Percentiles rank a stretch among this genome's conserved stretches.
These are phyloP conservation scores for Iris macrosiphon DNA, from an alignment of 106 monocot genomes.

Conservation along the genomic window DNA sequence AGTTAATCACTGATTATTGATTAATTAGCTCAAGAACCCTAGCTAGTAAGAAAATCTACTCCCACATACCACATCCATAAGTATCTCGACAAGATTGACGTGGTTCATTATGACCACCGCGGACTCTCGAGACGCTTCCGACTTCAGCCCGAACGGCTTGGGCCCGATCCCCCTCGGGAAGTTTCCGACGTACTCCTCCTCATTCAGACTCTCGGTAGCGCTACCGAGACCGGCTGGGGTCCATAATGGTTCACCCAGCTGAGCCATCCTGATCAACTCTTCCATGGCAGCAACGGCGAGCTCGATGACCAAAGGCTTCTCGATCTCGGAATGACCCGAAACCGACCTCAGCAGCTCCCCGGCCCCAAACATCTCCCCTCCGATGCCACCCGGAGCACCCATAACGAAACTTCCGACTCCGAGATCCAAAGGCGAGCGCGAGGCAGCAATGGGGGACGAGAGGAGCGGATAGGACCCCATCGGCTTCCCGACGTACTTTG, in stretches of 20 bases:
- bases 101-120: conserved; percentile 84
- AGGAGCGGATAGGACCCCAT: conserved; percentile 42
- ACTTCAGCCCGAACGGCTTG: conserved; percentile 46
- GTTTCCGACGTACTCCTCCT: conserved; percentile 63
- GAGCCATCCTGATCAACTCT: conserved; percentile 82
- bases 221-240: conserved; percentile 10
- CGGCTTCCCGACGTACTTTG: conserved; percentile 70
- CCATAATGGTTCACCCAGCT: conserved; percentile 82
- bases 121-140: conserved; percentile 74
- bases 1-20: too few species aligned
- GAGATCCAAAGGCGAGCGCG: conserved; percentile 31
- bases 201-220: conserved; percentile 40
- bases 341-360: conserved; percentile 41
- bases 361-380: conserved; percentile 30
- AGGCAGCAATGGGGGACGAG: conserved; percentile 15
- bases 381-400: conserved; percentile 16
- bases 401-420: conserved; percentile 21
- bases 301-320: conserved; percentile 75
- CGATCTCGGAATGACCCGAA: conserved; percentile 33
- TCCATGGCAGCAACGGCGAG: conserved; percentile 95
- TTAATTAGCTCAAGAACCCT: neutral
- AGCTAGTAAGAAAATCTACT: neutral
- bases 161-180: conserved; percentile 80
- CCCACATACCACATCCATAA: conserved; percentile 84
- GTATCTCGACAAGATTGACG: conserved; percentile 72